phyloP scores from a whole-genome alignment of 2,329 filamentous ascomycete genomes.

The Colletotrichum salicis region DNA sequence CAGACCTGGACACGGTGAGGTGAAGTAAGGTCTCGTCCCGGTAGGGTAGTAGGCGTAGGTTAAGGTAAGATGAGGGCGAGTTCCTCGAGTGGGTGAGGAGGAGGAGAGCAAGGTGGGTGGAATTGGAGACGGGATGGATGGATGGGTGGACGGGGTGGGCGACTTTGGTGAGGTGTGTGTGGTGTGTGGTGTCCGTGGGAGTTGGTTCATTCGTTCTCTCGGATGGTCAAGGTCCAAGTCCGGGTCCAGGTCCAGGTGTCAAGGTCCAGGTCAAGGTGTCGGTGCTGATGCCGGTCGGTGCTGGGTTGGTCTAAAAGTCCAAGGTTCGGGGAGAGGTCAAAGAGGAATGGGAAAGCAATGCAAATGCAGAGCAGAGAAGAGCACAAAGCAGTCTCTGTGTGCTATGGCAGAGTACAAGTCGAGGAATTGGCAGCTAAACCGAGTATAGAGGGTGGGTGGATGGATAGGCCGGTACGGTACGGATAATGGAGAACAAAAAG shows the following conservation, averaged over 20 bases:
- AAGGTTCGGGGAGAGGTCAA: background rate
- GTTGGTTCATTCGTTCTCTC: constrained; percentile 17
- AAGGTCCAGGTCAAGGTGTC: background rate
- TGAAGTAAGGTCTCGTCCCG: background rate
- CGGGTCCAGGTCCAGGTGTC: constrained; percentile 9
- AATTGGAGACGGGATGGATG: constrained; percentile 19
- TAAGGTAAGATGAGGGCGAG: constrained; percentile 20
- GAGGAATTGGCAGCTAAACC: background rate
- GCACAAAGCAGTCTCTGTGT: background rate
- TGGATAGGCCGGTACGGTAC: no score
- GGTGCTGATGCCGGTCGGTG: constrained; percentile 5
- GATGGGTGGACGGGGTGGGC: constrained; percentile 1
- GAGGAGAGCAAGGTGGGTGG: constrained; percentile 8
- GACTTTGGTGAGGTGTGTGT: background rate
- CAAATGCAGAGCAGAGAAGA: background rate
- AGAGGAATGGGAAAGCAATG: background rate
- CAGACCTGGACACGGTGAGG: background rate
- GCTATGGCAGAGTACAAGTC: background rate
- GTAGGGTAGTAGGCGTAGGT: background rate
- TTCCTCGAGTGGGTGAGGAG: background rate
- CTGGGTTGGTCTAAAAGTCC: background rate
- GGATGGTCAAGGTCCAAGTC: constrained; percentile 14
- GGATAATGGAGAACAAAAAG: background rate
- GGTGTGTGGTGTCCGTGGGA: background rate
- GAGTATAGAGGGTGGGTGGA: background rate